Evolutionary conservation across 1,139 yeast species (phyloP).

Genomic region (Geotrichum restrictum): DNA sequence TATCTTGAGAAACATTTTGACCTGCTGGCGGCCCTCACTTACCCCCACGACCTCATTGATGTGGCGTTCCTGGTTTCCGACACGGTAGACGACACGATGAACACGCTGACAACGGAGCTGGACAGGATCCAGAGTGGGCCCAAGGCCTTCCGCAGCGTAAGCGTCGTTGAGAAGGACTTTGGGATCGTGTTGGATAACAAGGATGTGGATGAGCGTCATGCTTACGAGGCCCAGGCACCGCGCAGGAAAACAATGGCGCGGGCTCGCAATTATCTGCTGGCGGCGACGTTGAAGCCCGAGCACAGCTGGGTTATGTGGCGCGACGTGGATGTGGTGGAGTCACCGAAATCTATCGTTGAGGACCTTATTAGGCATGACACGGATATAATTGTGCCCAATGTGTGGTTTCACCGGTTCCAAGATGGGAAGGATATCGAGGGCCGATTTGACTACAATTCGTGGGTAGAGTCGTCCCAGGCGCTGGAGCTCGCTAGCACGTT

Average conservation of each 20-base stretch:
- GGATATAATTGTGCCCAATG: slow-evolving; percentile 85
- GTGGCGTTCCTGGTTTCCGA: slow-evolving; percentile 83
- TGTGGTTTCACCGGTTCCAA: slow-evolving; percentile 80
- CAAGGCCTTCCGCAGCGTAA: slow-evolving; percentile 63
- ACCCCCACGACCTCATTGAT: slow-evolving; percentile 77
- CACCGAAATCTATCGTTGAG: slow-evolving; percentile 75
- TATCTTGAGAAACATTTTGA: slow-evolving; percentile 81
- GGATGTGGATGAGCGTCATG: slow-evolving; percentile 61
- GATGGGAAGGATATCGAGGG: slow-evolving; percentile 71
- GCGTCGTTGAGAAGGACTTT: slow-evolving; percentile 75
- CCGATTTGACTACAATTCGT: slow-evolving; percentile 81
- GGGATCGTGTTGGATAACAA: slow-evolving; percentile 77
- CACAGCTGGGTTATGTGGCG: slow-evolving; percentile 96
- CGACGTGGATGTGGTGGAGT: slow-evolving; percentile 82
- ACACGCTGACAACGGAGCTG: slow-evolving; percentile 53
- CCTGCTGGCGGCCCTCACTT: slow-evolving; percentile 78
- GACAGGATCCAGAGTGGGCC: slow-evolving; percentile 30
- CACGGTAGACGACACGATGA: slow-evolving; percentile 63
- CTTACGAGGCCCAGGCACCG: slow-evolving; percentile 84
- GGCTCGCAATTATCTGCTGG: slow-evolving; percentile 82
- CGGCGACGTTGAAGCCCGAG: slow-evolving; percentile 71
- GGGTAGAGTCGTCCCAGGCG: slow-evolving; percentile 78
- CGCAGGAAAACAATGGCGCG: slow-evolving; percentile 85
- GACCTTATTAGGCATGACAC: slow-evolving; percentile 69
- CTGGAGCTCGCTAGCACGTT: slow-evolving; percentile 60